These are phyloP conservation scores for Dactylis glomerata DNA, from an alignment of 176 grass and related monocot genomes.

Conservation along the genomic window DNA sequence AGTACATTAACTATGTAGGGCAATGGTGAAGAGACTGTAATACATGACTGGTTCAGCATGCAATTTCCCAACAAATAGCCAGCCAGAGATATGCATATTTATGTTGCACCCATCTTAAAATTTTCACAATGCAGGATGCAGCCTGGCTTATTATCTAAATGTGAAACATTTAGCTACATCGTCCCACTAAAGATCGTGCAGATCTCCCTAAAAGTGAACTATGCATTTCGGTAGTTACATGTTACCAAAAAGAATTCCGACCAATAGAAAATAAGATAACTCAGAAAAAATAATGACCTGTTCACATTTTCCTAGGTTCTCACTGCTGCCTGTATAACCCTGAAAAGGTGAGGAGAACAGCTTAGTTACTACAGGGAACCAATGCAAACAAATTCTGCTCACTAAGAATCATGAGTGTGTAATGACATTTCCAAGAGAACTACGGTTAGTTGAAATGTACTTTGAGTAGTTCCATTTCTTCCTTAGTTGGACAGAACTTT, in stretches of 20 bases:
- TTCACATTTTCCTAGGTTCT: constrained; percentile 89
- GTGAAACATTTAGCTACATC: background rate
- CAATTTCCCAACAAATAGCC: constrained; percentile 11
- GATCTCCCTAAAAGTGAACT: constrained; percentile 4
- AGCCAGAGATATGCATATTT: background rate
- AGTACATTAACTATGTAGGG: background rate
- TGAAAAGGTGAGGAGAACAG: constrained; percentile 39
- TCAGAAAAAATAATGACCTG: constrained; percentile 56
- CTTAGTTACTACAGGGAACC: background rate
- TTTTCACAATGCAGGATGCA: background rate
- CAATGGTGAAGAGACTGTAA: background rate
- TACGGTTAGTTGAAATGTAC: constrained; percentile 39
- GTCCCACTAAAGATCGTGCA: background rate
- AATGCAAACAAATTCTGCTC: background rate
- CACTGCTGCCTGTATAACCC: constrained; percentile 69
- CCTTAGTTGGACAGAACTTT: constrained; percentile 97
- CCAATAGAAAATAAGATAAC: background rate
- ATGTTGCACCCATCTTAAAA: background rate
- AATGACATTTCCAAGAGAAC: constrained; percentile 39
- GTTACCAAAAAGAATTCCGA: background rate
- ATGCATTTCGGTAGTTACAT: background rate
- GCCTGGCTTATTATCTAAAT: background rate
- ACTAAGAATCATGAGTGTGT: background rate
- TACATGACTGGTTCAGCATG: constrained; percentile 2
- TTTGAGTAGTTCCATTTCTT: constrained; percentile 85